phyloP scores from a whole-genome alignment of 768 basidiomycete genomes.

The Pleurotus sapidus region DNA sequence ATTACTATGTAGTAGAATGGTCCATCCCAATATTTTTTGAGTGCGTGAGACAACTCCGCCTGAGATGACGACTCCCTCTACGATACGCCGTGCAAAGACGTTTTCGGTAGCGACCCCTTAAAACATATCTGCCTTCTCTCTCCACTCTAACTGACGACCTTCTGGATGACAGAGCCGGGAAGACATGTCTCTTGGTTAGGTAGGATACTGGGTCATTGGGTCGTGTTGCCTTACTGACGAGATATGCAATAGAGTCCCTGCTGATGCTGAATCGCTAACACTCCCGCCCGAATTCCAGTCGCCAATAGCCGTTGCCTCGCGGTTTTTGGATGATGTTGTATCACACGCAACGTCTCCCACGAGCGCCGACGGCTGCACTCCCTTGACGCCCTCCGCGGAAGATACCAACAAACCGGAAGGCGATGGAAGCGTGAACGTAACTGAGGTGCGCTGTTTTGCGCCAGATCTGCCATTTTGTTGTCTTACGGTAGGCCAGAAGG shows the following conservation, averaged over 20 bases:
- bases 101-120: no score
- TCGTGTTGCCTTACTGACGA: background rate
- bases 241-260: constrained; percentile 2
- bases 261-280: constrained; percentile 4
- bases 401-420: constrained; percentile 12
- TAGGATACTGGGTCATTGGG: background rate
- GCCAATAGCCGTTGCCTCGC: constrained; percentile 59
- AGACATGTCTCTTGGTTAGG: constrained; percentile 6
- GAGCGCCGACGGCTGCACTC: constrained; percentile 12
- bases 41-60: no score
- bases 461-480: background rate
- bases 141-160: background rate
- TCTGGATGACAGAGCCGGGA: constrained; percentile 2
- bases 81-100: no score
- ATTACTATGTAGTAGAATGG: no score
- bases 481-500: constrained; percentile 2
- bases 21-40: no score
- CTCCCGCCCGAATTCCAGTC: constrained; percentile 16
- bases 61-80: no score
- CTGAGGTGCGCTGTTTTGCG: constrained; percentile 9
- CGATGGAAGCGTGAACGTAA: constrained; percentile 22
- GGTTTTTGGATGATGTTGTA: constrained; percentile 45
- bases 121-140: no score
- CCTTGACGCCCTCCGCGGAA: constrained; percentile 17
- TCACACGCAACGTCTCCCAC: constrained; percentile 9